Evolutionary conservation across 805 yeast species (phyloP), one percentile per base, ranked within the genome.

Genomic region (Blastobotrys americana): DNA sequence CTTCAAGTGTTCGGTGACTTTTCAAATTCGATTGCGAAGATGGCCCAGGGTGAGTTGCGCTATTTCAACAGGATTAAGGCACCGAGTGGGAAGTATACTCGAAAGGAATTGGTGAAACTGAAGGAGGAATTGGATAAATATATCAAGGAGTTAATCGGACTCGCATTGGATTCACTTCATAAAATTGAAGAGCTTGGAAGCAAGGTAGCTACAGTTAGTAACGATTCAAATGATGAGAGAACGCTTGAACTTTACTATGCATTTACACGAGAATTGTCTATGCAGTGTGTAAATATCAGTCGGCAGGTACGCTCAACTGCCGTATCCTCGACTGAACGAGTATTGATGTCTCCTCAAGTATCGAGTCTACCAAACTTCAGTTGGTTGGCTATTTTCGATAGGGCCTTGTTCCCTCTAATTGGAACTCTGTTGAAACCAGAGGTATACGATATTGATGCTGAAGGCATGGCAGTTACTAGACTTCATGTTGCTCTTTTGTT

Each of bases 271-370:
- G 94, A 94, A 0, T 69, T 88, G 43, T 87, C 93, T 0, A 90
- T 84, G 56, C 96, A 89, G 60, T 84, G 96, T 59, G 74, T 83
- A 59, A 88, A 88, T 56, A 95, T 96, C 16, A 85, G 95, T 59
- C 69, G 85, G 21, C 88, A 84, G 56, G 68, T 88, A 8, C 69
- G 95, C 34, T 63, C 73, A 0, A 76, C 72, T 60, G 89, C 95
- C 0, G 63, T 87, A 35, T 70, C 71, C 17, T 62, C 76, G 0
- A 70, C 89, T 42, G 84, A 83, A 47, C 64, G 69, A 3, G 65
- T 74, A 3, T 56, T 80, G 8, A 62, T 80, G 9, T 67, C 79
- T 2, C 61, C 59, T 5, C 58, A 55, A 23, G 48, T 55, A n/a
- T 37, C 44, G 16, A 20, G 35, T 10, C 15, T 43, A 1, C 34